Evolutionary conservation across 2,329 filamentous ascomycete genomes (phyloP), one percentile per base, ranked within the genome.

Genomic region (Chrysosphaeria jannelii): DNA sequence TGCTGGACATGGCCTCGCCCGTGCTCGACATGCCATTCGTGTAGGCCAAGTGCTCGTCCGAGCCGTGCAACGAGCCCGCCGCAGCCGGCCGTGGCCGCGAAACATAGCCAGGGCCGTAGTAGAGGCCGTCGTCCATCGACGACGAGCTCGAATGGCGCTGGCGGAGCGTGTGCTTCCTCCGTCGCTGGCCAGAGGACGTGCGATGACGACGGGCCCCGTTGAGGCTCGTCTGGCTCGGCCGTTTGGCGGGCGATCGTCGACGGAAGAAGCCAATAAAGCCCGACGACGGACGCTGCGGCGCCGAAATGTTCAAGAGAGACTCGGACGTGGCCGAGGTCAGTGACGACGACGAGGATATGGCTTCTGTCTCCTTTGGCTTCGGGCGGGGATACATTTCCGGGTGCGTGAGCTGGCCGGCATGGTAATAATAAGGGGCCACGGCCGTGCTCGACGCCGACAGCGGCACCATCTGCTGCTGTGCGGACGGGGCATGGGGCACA

Each of bases 111-210:
- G 40, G 43, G n/a, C 57, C 56, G 36, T 59, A 62, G 4, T 51
- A 54, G 25, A 63, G 39, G 34, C 60, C 57, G 21, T 47, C 46
- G 34, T 62, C 55, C 20, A 59, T 39, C 1, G 55, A 59, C 2
- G 54, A 59, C 2, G 52, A 55, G 10, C 54, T 60, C 3, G 44
- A 50, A 30, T 53, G 56, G 29, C 43, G 45, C 29, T 49, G 45
- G 20, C 45, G 49, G 27, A 56, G 47, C 27, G 59, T 51, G 14
- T 53, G 44, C 23, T 35, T 36, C 24, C 41, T 42, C 25, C 41
- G 43, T 26, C 40, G 42, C 20, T 25, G 27, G 16, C 16, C 16
- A 10, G 9, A n/a, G 11, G 13, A 14, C 7, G 17, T 19, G 10
- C 16, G 23, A 10, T 19, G 16, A 8, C 23, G 23, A 18, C 23